Percentiles rank a stretch among this genome's conserved stretches.
phyloP scores from a whole-genome alignment of 306 rosid species.

The Casuarina equisetifolia region DNA sequence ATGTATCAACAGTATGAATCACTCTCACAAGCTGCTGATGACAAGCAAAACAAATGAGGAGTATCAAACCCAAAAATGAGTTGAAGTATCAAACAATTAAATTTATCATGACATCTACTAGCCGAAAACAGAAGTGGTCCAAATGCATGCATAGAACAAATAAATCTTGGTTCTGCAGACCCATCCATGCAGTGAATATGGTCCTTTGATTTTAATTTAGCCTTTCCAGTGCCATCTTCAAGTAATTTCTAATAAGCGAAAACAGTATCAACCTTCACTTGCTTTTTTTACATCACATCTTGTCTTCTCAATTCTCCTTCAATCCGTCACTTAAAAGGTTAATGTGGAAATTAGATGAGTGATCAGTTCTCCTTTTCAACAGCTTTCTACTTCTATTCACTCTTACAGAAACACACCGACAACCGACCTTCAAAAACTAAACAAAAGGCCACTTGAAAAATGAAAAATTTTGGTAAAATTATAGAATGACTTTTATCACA shows the following conservation, averaged over 20 bases:
- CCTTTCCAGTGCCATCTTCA: not conserved
- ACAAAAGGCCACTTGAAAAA: not conserved
- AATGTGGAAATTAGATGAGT: not conserved
- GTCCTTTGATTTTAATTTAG: not conserved
- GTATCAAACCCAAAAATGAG: too few species aligned
- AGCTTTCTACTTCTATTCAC: not conserved
- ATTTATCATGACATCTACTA: too few species aligned
- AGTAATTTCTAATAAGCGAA: not conserved
- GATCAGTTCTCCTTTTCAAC: not conserved
- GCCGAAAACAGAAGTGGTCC: not conserved
- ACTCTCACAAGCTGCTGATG: not conserved
- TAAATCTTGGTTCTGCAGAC: not conserved
- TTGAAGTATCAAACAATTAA: too few species aligned
- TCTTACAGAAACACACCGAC: not conserved
- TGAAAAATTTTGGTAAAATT: not conserved
- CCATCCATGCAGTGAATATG: not conserved
- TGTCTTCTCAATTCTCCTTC: not conserved
- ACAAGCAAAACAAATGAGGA: not conserved
- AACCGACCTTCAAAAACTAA: not conserved
- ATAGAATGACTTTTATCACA: not conserved
- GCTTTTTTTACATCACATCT: not conserved
- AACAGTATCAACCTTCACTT: not conserved
- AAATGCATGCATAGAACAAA: not conserved
- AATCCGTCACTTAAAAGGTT: not conserved
- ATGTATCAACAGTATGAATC: not conserved